These are phyloP conservation scores for Schwanniomyces vanrijiae DNA, from an alignment of 805 yeast genomes.

Conservation along the genomic window DNA sequence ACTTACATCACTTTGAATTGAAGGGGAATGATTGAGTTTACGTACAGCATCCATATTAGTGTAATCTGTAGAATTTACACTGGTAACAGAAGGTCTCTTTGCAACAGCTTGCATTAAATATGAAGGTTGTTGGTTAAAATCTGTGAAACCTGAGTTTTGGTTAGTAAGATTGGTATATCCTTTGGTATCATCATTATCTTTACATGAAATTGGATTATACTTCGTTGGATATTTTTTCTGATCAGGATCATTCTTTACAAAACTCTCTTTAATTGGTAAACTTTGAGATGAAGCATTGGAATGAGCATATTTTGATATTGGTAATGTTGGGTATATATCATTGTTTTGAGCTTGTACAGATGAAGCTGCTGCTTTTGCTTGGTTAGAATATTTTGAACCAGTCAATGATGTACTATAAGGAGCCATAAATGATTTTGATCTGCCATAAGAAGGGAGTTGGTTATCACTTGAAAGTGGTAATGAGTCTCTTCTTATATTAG, in stretches of 20 bases:
- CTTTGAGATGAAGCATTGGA: slow-evolving; percentile 21
- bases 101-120: slow-evolving; percentile 9
- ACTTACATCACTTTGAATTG: slow-evolving; percentile 33
- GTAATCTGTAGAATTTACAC: slow-evolving; percentile 18
- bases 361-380: not conserved
- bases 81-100: slow-evolving; percentile 22
- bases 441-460: slow-evolving; percentile 3
- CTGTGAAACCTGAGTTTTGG: slow-evolving; percentile 10
- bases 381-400: slow-evolving; percentile 1
- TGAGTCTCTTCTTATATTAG: slow-evolving; percentile 1
- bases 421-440: not conserved
- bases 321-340: not conserved
- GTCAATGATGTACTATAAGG: slow-evolving; percentile 1
- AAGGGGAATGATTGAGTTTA: slow-evolving; percentile 23
- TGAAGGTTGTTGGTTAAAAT: slow-evolving; percentile 4
- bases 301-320: slow-evolving; percentile 16
- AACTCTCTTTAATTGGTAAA: slow-evolving; percentile 4
- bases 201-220: not conserved
- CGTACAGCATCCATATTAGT: slow-evolving; percentile 11
- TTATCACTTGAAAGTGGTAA: not conserved
- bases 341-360: not conserved
- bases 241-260: not conserved
- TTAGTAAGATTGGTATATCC: slow-evolving; percentile 1
- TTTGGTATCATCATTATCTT: not conserved
- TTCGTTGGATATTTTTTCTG: not conserved